phyloP scores from a whole-genome alignment of 768 basidiomycete genomes.

The Coprinellus aureogranulatus region DNA sequence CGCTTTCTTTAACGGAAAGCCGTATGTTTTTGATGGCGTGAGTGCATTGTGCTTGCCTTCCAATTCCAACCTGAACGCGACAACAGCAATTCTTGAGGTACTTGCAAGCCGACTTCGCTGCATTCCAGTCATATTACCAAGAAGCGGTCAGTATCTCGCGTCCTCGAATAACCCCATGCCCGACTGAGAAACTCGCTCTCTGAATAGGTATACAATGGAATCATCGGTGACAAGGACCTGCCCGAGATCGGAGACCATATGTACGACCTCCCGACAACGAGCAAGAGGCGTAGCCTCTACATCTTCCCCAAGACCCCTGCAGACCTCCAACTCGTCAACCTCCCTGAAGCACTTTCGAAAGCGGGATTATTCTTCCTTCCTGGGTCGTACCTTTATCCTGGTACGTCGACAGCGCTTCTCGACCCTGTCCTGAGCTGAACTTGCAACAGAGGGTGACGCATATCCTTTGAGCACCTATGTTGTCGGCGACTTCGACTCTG shows the following conservation, averaged over 20 bases:
- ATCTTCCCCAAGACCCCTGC: conserved; percentile 58
- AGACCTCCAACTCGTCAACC: conserved; percentile 50
- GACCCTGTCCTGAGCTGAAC: not conserved
- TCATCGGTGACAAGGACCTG: conserved; percentile 51
- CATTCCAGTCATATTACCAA: conserved; percentile 67
- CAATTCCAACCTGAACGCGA: not conserved
- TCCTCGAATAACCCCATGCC: not conserved
- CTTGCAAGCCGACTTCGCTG: conserved; percentile 57
- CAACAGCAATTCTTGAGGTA: conserved; percentile 61
- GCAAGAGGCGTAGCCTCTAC: conserved; percentile 68
- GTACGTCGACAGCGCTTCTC: conserved; percentile 34
- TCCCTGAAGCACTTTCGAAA: conserved; percentile 52
- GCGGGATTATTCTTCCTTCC: conserved; percentile 41
- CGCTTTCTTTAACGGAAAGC: conserved; percentile 88
- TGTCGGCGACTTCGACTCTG: conserved; percentile 74
- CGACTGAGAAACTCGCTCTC: not conserved
- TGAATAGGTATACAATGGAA: conserved; percentile 57
- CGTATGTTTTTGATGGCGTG: conserved; percentile 67
- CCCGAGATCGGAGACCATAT: conserved; percentile 71
- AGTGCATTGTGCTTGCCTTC: conserved; percentile 21
- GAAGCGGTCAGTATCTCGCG: conserved; percentile 51
- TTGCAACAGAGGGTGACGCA: conserved; percentile 22
- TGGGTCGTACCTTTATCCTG: conserved; percentile 60
- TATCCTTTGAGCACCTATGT: conserved; percentile 57
- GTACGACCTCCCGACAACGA: conserved; percentile 81